A percentile compares a stretch with the other conserved stretches of the same genome.
Evolutionary conservation across 2,329 filamentous ascomycete species (phyloP).

Genomic region (Ophiostoma triangulosporum): DNA sequence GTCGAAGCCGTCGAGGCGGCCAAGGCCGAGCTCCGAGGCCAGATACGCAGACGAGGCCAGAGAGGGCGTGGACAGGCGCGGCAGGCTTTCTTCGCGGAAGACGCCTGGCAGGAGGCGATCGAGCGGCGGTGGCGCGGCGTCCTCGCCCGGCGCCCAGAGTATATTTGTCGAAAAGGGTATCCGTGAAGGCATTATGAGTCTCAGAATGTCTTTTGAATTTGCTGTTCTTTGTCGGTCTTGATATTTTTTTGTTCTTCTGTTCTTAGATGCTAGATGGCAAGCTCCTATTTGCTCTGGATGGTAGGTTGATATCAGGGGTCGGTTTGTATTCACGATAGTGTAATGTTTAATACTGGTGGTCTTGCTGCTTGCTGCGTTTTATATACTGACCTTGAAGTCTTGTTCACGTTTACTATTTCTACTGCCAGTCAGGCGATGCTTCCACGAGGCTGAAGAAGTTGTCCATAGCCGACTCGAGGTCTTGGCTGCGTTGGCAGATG

Average conservation of each 20-base stretch:
- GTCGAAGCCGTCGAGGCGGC: conserved; percentile 13
- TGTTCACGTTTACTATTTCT: too few relatives aligned
- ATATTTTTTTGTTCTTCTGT: not conserved
- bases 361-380: too few relatives aligned
- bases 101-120: conserved; percentile 12
- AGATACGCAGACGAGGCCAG: conserved; percentile 11
- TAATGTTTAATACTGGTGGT: too few relatives aligned
- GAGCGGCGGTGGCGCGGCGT: conserved; percentile 7
- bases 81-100: conserved; percentile 9
- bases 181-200: not conserved
- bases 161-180: conserved; percentile 12
- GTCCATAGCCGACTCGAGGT: too few relatives aligned
- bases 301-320: too few relatives aligned
- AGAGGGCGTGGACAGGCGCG: conserved; percentile 6
- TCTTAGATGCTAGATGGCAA: too few relatives aligned
- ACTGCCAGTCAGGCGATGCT: too few relatives aligned
- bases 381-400: too few relatives aligned
- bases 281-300: too few relatives aligned
- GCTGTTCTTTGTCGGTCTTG: not conserved
- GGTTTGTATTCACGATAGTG: too few relatives aligned
- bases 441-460: too few relatives aligned
- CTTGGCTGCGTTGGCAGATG: too few relatives aligned
- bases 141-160: not conserved
- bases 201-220: not conserved
- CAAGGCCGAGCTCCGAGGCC: conserved; percentile 12